A percentile compares a stretch with the other conserved stretches of the same genome.
phyloP scores from a whole-genome alignment of 768 basidiomycete species.

The Leucogyrophana mollusca region DNA sequence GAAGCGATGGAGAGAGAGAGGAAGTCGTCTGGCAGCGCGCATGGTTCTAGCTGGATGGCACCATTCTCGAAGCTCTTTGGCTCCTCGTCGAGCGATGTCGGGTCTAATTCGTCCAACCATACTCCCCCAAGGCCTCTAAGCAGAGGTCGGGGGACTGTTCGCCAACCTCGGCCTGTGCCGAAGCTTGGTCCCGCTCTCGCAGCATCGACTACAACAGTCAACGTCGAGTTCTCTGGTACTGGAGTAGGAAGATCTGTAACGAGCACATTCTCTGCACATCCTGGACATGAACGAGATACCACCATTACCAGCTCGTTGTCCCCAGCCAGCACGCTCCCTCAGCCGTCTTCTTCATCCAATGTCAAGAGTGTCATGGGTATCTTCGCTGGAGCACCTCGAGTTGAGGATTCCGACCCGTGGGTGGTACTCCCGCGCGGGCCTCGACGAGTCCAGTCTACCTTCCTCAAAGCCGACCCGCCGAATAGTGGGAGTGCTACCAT shows the following conservation, averaged over 20 bases:
- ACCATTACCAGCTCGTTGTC: neutral
- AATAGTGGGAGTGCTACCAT: constrained; percentile 23
- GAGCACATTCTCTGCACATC: constrained; percentile 35
- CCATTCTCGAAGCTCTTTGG: constrained; percentile 83
- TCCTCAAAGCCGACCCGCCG: constrained; percentile 15
- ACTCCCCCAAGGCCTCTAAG: constrained; percentile 26
- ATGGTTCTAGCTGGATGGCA: constrained; percentile 71
- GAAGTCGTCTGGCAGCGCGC: constrained; percentile 27
- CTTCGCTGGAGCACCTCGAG: constrained; percentile 82
- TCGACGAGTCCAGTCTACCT: constrained; percentile 27
- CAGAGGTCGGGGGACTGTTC: constrained; percentile 20
- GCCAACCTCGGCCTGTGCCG: constrained; percentile 55
- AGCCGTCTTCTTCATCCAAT: constrained; percentile 13
- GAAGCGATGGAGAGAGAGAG: constrained; percentile 37
- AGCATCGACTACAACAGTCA: constrained; percentile 89
- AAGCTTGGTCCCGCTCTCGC: constrained; percentile 85
- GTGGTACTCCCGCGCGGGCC: constrained; percentile 54
- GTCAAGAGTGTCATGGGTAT: constrained; percentile 69
- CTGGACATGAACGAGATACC: constrained; percentile 14
- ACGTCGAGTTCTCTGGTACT: constrained; percentile 88
- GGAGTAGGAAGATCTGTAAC: constrained; percentile 59
- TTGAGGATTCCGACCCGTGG: constrained; percentile 63
- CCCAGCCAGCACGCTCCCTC: constrained; percentile 10
- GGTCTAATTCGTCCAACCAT: constrained; percentile 13
- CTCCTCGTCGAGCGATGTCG: constrained; percentile 27